phyloP scores from a whole-genome alignment of 2,329 filamentous ascomycete genomes.

The Penicillium psychrosexuale region DNA sequence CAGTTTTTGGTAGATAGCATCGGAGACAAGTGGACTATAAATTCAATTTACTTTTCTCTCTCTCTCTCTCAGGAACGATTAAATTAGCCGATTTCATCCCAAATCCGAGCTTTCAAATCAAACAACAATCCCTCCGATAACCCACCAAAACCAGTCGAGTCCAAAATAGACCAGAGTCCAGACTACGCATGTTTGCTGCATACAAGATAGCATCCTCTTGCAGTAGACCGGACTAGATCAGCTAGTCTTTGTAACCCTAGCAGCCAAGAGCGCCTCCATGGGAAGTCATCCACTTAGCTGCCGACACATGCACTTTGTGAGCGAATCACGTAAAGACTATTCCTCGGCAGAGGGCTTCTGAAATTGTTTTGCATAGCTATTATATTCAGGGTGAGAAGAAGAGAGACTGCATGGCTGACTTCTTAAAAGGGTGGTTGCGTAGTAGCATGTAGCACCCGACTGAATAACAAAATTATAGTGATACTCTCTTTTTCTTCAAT shows the following conservation, averaged over 20 bases:
- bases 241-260: slow-evolving; percentile 1
- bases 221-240: slow-evolving; percentile 1
- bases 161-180: background rate
- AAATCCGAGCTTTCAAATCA: background rate
- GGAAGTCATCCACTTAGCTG: slow-evolving; percentile 20
- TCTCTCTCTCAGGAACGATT: background rate
- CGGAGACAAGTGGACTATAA: background rate
- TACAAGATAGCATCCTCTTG: slow-evolving; percentile 1
- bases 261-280: background rate
- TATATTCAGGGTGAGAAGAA: background rate
- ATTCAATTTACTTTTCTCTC: background rate
- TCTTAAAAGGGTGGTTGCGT: background rate
- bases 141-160: background rate
- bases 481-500: background rate
- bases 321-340: background rate
- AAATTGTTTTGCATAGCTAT: background rate
- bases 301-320: background rate
- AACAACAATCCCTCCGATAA: background rate
- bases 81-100: background rate
- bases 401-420: background rate
- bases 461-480: background rate
- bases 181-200: background rate
- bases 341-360: background rate
- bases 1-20: background rate
- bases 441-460: background rate